Percentiles rank a stretch among this genome's conserved stretches.
These are phyloP conservation scores for Umbilicaria muhlenbergii DNA, from an alignment of 495 filamentous ascomycete genomes.

Conservation along the genomic window DNA sequence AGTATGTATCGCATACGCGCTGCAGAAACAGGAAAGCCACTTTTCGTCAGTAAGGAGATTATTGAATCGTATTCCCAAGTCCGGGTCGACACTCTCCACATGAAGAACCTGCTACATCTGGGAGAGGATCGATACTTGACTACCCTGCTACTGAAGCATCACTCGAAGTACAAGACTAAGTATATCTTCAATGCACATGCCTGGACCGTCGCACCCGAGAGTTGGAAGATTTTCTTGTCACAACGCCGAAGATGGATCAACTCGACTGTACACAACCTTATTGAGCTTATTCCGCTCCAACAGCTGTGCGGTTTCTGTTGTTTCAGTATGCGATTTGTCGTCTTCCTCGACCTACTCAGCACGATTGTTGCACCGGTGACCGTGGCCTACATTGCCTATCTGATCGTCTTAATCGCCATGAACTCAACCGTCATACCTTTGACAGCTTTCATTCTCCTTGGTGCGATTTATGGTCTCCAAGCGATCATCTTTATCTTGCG, in stretches of 20 bases:
- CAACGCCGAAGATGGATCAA: slow-evolving; percentile 98
- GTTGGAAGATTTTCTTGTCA: slow-evolving; percentile 81
- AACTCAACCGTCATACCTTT: slow-evolving; percentile 63
- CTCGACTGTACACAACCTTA: slow-evolving; percentile 90
- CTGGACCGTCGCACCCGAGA: slow-evolving; percentile 91
- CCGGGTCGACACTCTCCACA: slow-evolving; percentile 88
- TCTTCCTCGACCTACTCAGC: slow-evolving; percentile 86
- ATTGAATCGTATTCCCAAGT: slow-evolving; percentile 76
- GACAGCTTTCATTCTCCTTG: slow-evolving; percentile 78
- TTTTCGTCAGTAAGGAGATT: slow-evolving; percentile 88
- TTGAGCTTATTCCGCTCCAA: slow-evolving; percentile 70
- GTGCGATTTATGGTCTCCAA: slow-evolving; percentile 86
- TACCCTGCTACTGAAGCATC: slow-evolving; percentile 83
- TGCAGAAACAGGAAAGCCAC: slow-evolving; percentile 80
- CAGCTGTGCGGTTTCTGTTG: slow-evolving; percentile 98
- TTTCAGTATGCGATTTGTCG: slow-evolving; percentile 97
- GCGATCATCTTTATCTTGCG: slow-evolving; percentile 91
- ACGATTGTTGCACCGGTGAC: slow-evolving; percentile 89
- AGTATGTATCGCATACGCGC: slow-evolving; percentile 96
- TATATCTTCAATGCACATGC: slow-evolving; percentile 85
- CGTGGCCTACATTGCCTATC: slow-evolving; percentile 75
- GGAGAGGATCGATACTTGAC: slow-evolving; percentile 90
- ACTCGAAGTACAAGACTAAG: slow-evolving; percentile 93
- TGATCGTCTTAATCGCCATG: slow-evolving; percentile 66
- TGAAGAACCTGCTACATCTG: slow-evolving; percentile 90